Evolutionary conservation across 2,329 filamentous ascomycete genomes (phyloP).

Genomic region (Fusarium nelsonii): DNA sequence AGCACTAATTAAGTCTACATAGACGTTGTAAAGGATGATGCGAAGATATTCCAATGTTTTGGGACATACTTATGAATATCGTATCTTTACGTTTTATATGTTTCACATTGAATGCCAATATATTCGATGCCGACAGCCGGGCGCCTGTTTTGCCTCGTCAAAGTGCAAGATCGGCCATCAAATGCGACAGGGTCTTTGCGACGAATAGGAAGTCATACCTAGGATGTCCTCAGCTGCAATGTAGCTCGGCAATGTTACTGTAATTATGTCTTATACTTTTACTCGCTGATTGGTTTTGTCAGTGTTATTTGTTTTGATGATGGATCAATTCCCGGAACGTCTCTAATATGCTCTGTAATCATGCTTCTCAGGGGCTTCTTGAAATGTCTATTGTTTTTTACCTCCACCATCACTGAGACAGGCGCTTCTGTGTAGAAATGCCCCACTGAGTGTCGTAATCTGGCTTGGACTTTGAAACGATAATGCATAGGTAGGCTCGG

Average conservation of each 20-base stretch:
- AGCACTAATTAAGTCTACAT: neutral
- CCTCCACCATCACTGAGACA: slow-evolving; percentile 7
- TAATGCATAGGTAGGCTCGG: slow-evolving; percentile 8
- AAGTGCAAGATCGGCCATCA: slow-evolving; percentile 28
- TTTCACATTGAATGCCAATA: neutral
- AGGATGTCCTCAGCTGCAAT: slow-evolving; percentile 34
- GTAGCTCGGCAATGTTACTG: slow-evolving; percentile 28
- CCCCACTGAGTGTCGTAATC: slow-evolving; percentile 30
- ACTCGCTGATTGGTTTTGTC: slow-evolving; percentile 1
- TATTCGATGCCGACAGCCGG: slow-evolving; percentile 16
- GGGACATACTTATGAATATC: neutral
- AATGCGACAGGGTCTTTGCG: slow-evolving; percentile 26
- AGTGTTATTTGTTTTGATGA: neutral
- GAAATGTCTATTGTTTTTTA: neutral
- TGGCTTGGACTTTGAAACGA: slow-evolving; percentile 25
- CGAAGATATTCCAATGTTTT: neutral
- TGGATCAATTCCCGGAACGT: slow-evolving; percentile 7
- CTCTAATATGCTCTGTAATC: slow-evolving; percentile 2
- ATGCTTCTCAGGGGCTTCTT: slow-evolving; percentile 6
- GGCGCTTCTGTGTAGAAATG: slow-evolving; percentile 25
- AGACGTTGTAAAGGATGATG: neutral
- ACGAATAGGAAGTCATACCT: slow-evolving; percentile 32
- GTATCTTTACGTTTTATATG: neutral
- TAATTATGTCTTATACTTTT: slow-evolving; percentile 5
- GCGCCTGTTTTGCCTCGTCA: slow-evolving; percentile 31